Percentiles rank a stretch among this genome's conserved stretches.
phyloP scores from a whole-genome alignment of 169 alveolate genomes.

The Plasmodium yoelii region DNA sequence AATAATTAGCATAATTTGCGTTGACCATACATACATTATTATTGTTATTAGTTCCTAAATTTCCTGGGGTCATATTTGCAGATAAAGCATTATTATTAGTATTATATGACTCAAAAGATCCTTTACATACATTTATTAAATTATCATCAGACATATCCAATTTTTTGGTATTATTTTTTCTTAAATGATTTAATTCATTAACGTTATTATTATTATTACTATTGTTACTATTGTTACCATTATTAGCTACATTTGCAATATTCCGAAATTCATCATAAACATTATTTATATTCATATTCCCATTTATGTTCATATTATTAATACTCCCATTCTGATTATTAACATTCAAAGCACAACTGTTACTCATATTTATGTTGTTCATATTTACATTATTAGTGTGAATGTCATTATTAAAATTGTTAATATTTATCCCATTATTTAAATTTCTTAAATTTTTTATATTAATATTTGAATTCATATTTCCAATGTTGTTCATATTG shows the following conservation, averaged over 20 bases:
- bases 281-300: conserved; percentile 25
- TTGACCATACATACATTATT: background rate
- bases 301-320: conserved; percentile 5
- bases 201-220: background rate
- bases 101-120: background rate
- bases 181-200: conserved; percentile 15
- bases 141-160: conserved; percentile 10
- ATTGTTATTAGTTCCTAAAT: background rate
- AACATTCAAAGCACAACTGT: background rate
- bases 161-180: conserved; percentile 12
- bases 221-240: background rate
- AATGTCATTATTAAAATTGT: background rate
- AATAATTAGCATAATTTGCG: too few relatives aligned
- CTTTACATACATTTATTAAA: conserved; percentile 14
- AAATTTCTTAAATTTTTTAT: conserved; percentile 7
- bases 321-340: conserved; percentile 5
- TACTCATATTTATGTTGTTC: conserved; percentile 12
- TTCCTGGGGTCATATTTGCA: background rate
- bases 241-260: background rate
- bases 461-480: background rate
- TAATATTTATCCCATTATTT: conserved; percentile 5
- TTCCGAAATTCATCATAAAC: conserved; percentile 10
- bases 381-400: background rate
- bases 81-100: background rate
- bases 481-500: background rate